phyloP scores from a whole-genome alignment of 257 asterid genomes.

The Misopates orontium region DNA sequence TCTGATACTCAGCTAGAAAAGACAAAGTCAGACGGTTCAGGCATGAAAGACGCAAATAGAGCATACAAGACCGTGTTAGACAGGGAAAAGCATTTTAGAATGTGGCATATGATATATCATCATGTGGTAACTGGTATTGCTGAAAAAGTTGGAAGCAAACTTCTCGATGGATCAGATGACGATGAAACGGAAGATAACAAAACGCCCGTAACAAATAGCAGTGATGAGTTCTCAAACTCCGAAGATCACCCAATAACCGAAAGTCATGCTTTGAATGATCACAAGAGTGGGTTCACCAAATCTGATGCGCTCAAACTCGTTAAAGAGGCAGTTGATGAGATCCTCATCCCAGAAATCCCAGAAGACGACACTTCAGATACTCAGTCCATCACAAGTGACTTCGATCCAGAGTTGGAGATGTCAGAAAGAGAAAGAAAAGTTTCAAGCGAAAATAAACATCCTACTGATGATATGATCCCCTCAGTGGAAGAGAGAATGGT shows the following conservation, averaged over 20 bases:
- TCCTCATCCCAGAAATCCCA: conserved; percentile 63
- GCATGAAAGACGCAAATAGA: background rate
- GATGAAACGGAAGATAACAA: conserved; percentile 41
- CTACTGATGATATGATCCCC: conserved; percentile 21
- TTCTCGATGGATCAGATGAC: conserved; percentile 73
- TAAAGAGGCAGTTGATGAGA: conserved; percentile 85
- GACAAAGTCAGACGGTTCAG: conserved; percentile 3
- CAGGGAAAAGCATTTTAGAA: conserved; percentile 46
- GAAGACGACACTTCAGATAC: conserved; percentile 55
- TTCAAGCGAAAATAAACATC: conserved; percentile 2
- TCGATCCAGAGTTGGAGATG: conserved; percentile 39
- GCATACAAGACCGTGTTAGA: conserved; percentile 30
- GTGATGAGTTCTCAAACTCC: conserved; percentile 3
- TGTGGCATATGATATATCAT: conserved; percentile 95
- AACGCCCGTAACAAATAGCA: conserved; percentile 10
- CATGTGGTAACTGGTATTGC: conserved; percentile 78
- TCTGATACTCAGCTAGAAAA: conserved; percentile 13
- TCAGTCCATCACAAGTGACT: conserved; percentile 52
- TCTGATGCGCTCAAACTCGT: conserved; percentile 73
- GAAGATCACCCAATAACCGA: conserved; percentile 19
- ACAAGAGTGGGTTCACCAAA: conserved; percentile 53
- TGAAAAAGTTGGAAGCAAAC: conserved; percentile 61
- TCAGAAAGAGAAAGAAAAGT: conserved; percentile 26
- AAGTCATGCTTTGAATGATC: conserved; percentile 23
- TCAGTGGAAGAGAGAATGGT: conserved; percentile 13